These are phyloP conservation scores for Phialocephala subalpina DNA, from an alignment of 2,329 filamentous ascomycete genomes.

Conservation along the genomic window DNA sequence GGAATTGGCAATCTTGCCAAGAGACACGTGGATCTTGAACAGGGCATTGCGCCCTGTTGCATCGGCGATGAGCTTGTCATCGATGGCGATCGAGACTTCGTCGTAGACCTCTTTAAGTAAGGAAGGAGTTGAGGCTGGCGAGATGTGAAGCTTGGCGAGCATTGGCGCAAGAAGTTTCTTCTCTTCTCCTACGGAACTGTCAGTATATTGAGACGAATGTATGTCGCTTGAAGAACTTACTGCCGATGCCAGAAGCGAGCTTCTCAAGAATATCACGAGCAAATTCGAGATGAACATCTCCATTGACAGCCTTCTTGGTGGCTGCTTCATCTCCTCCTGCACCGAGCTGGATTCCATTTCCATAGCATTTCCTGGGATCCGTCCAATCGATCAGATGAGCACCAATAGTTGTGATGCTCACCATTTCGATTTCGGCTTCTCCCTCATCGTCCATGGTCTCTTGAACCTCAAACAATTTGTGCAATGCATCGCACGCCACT, in stretches of 20 bases:
- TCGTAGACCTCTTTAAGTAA: slow-evolving; percentile 66
- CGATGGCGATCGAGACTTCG: slow-evolving; percentile 67
- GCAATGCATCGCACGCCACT: slow-evolving; percentile 77
- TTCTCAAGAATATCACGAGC: slow-evolving; percentile 80
- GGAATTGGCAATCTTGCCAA: slow-evolving; percentile 72
- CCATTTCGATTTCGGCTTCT: slow-evolving; percentile 80
- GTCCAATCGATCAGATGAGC: slow-evolving; percentile 94
- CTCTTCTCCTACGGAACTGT: slow-evolving; percentile 72
- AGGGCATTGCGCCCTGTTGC: slow-evolving; percentile 69
- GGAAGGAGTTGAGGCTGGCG: slow-evolving; percentile 67
- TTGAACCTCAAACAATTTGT: slow-evolving; percentile 75
- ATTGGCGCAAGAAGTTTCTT: slow-evolving; percentile 82
- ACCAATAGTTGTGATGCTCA: slow-evolving; percentile 78
- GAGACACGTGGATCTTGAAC: slow-evolving; percentile 72
- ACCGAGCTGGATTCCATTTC: slow-evolving; percentile 49
- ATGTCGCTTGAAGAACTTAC: slow-evolving; percentile 55
- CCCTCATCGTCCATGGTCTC: slow-evolving; percentile 79
- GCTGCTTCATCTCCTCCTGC: slow-evolving; percentile 59
- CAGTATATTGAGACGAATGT: slow-evolving; percentile 34
- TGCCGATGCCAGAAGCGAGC: slow-evolving; percentile 70
- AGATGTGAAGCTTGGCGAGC: slow-evolving; percentile 83
- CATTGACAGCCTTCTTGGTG: slow-evolving; percentile 69
- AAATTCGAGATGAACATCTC: slow-evolving; percentile 82
- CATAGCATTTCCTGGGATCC: slow-evolving; percentile 82
- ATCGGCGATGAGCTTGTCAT: slow-evolving; percentile 66